Evolutionary conservation across 495 filamentous ascomycete genomes (phyloP).

Genomic region (Aspergillus sparsus): DNA sequence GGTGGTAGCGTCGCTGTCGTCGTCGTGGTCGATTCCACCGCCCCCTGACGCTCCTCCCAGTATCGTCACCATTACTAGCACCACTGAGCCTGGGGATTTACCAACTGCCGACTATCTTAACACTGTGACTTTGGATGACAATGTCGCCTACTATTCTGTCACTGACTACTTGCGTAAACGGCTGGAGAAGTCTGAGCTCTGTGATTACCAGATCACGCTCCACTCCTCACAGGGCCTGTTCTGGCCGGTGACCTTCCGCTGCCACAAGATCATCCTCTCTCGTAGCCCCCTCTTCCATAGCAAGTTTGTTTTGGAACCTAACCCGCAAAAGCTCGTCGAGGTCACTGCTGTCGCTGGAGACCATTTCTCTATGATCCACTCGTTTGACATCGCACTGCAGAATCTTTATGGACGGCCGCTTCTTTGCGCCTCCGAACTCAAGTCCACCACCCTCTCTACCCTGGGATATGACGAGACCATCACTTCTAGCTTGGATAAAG

Average conservation of each 20-base stretch:
- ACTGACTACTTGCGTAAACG: constrained; percentile 11
- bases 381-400: constrained; percentile 32
- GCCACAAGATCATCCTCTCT: constrained; percentile 27
- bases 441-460: constrained; percentile 9
- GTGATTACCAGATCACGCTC: constrained; percentile 27
- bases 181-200: constrained; percentile 19
- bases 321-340: not conserved
- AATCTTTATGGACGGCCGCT: constrained; percentile 31
- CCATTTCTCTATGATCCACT: constrained; percentile 25
- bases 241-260: constrained; percentile 16
- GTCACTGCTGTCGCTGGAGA: constrained; percentile 24
- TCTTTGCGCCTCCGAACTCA: constrained; percentile 16
- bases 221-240: constrained; percentile 18
- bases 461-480: constrained; percentile 18
- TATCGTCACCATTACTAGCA: not conserved
- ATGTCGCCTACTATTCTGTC: constrained; percentile 1
- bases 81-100: not conserved
- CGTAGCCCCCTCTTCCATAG: constrained; percentile 23
- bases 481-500: not conserved
- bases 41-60: not conserved
- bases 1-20: not conserved
- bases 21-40: not conserved
- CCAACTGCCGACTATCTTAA: not conserved
- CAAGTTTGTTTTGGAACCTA: constrained; percentile 11
- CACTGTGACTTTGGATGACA: not conserved